Base-by-base conservation (phyloP, 768 basidiomycete genomes). In the Phlebiopsis flavidoalba region DNA sequence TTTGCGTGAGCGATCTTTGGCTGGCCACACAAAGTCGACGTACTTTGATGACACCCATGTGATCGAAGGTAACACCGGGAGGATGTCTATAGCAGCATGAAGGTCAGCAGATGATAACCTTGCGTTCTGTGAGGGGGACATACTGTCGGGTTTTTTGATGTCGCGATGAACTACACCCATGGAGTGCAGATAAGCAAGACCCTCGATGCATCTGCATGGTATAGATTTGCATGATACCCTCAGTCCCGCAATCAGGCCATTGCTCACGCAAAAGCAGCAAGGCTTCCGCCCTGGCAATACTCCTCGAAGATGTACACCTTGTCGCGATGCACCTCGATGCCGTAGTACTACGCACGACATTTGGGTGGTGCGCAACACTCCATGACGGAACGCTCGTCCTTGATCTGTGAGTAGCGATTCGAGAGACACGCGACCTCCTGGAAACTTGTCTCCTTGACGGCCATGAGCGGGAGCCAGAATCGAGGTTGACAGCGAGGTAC, bases 241-340 rank as follows among this genome's bases (percentile, higher is more conserved):
- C 97, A n/a, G 70, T 98, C 95, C 70, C 98, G n/a, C 97, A 63
- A 99, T 94, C 56, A 94, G 79, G 2, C 97, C 97, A 70, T 93
- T n/a, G 91, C 69, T 96, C 95, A 60, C 98, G 76, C 48, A 97
- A 74, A n/a, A 22, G 90, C 82, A 0, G 90, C 93, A 61, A 99
- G 74, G 73, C 94, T 96, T 8, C 97, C 97, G 43, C 95, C 95
- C 67, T 95, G 91, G 71, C 97, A 99, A 72, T 90, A 99, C 74
- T 98, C 96, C 73, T 98, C 95, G 72, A 98, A 98, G 63, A 98
- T 98, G 75, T 96, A 98, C 17, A 98, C 94, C 75, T 95, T 95
- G 77, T 98, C 96, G 14, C 96, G 89, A 72, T 98, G 96, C 1
- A 98, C 96, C 74, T 99, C 97, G 66, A 99, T 95, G 33, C 97